Conservation (phyloP, 2,329 filamentous ascomycete species). For the Metarhizium brunneum region DNA sequence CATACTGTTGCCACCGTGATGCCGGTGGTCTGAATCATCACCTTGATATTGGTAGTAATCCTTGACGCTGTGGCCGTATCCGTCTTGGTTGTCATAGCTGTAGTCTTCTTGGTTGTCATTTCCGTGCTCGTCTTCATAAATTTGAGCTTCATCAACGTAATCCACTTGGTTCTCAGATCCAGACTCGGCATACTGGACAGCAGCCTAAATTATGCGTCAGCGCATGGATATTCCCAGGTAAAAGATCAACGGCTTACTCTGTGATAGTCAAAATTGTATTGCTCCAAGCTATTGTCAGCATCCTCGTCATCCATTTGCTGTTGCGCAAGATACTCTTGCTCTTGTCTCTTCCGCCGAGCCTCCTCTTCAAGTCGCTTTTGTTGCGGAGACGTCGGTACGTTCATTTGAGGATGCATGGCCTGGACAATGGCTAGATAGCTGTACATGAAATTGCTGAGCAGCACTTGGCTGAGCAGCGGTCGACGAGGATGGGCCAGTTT, state of each 20-base stretch:
- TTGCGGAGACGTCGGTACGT: constrained; percentile 76
- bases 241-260: constrained; percentile 28
- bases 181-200: constrained; percentile 37
- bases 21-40: constrained; percentile 21
- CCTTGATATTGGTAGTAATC: constrained; percentile 32
- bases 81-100: constrained; percentile 28
- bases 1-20: constrained; percentile 30
- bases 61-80: constrained; percentile 28
- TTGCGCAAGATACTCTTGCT: constrained; percentile 38
- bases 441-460: constrained; percentile 99
- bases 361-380: constrained; percentile 54
- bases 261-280: constrained; percentile 45
- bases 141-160: constrained; percentile 42
- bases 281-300: constrained; percentile 38
- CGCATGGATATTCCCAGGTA: neutral
- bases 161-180: constrained; percentile 34
- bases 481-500: constrained; percentile 96
- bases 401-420: constrained; percentile 95
- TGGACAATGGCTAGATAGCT: constrained; percentile 97
- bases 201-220: constrained; percentile 22
- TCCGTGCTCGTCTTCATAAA: constrained; percentile 42
- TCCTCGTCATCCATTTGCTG: constrained; percentile 35
- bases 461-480: constrained; percentile 84
- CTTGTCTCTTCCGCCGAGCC: constrained; percentile 38
- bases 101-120: constrained; percentile 28